A percentile compares a stretch with the other conserved stretches of the same genome.
phyloP scores from a whole-genome alignment of 371 early-diverging fungal species.

The Mucor indicus region DNA sequence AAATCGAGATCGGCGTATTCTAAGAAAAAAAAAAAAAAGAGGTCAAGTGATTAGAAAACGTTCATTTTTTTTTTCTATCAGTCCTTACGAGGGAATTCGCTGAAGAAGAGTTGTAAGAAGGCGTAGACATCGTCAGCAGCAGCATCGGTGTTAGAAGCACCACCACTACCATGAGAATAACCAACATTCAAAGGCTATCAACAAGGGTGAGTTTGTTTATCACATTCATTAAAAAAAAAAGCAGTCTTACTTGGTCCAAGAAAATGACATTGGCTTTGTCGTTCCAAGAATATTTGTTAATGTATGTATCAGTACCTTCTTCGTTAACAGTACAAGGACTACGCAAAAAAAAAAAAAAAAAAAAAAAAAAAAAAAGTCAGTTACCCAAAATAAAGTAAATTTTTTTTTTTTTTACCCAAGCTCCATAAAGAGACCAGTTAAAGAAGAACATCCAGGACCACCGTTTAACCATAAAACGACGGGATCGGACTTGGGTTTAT shows the following conservation, averaged over 20 bases:
- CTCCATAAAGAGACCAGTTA: conserved; percentile 73
- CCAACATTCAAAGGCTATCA: conserved; percentile 71
- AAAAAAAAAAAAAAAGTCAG: too few species aligned
- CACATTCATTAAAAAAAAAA: background rate
- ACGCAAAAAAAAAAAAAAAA: background rate
- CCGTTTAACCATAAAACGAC: conserved; percentile 76
- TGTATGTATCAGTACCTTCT: conserved; percentile 51
- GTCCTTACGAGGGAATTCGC: conserved; percentile 44
- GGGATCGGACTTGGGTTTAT: conserved; percentile 63
- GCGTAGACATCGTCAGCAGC: conserved; percentile 76
- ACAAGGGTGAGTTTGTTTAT: background rate
- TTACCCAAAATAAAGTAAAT: background rate
- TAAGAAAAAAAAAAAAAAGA: background rate
- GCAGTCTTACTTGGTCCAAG: conserved; percentile 62
- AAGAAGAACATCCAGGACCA: conserved; percentile 80
- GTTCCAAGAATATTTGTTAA: conserved; percentile 69
- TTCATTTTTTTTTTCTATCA: background rate
- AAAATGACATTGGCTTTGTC: conserved; percentile 73
- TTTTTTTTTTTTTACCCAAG: conserved; percentile 45
- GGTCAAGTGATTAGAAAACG: too few species aligned
- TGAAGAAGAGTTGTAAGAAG: conserved; percentile 68
- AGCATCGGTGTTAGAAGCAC: conserved; percentile 50
- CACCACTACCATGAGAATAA: conserved; percentile 64
- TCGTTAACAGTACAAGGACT: conserved; percentile 69
- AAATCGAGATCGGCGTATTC: conserved; percentile 58